Evolutionary conservation across 495 filamentous ascomycete species (phyloP), one percentile per base, ranked within the genome.

Genomic region (Niebla homalea): DNA sequence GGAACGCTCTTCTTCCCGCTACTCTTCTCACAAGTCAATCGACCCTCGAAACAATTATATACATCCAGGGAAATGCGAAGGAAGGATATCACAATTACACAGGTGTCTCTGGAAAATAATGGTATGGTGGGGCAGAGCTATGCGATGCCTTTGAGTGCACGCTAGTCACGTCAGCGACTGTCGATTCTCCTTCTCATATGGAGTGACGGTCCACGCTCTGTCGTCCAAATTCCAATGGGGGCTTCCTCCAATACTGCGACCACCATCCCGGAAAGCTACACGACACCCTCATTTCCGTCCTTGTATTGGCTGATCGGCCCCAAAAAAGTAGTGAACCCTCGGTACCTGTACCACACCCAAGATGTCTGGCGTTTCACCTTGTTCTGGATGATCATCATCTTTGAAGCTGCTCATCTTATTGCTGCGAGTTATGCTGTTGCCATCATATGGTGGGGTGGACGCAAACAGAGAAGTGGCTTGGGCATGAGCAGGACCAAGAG

Each of bases 341-440:
- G 73, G 53, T 87, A 84, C 51, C 80, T 97, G 53, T 92, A 89
- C 70, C 76, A 84, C 62, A 71, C 83, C 29, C 55, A 60, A 29
- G 88, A 96, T 60, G 86, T 94, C 41, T 95, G 87, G 87, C 82
- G 84, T 46, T 95, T 89, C 63, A 98, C 92, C 0, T 68, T 94
- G 1, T 77, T 80, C 61, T 98, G 92, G 92, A 96, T 90, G 0
- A 49, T 75, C 45, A 63, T 77, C 7, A 70, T 74, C 38, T 75
- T 73, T 50, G 62, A 57, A 7, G 61, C 59, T 0, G 65, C 64
- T 3, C 69, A 75, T 60, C 48, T 73, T 5, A 50, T 61, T 3
- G 86, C 85, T 2, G 81, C 81, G 0, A 71, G 69, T 11, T 89
- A 84, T 58, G 86, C 87, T 2, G 69, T 92, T 46, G 61, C 76